Conservation (phyloP, 805 yeast genomes). For the Candida wancherniae region DNA sequence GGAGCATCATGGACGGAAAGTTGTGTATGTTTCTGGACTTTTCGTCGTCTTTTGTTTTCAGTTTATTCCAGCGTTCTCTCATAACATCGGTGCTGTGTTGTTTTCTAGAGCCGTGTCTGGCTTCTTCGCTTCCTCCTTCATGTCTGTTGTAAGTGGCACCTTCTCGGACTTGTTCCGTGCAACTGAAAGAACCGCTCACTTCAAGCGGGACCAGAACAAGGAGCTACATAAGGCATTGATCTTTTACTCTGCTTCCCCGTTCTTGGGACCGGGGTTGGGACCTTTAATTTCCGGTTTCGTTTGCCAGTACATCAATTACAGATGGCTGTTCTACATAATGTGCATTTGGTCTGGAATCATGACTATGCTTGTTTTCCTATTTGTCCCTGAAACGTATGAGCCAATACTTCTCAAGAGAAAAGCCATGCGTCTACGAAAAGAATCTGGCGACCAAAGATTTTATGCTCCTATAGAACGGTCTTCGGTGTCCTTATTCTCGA, state of each 20-base stretch:
- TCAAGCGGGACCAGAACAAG: slow-evolving; percentile 7
- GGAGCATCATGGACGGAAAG: slow-evolving; percentile 60
- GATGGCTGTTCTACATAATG: slow-evolving; percentile 26
- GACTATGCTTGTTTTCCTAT: slow-evolving; percentile 15
- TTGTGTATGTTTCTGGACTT: slow-evolving; percentile 36
- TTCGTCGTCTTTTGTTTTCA: slow-evolving; percentile 19
- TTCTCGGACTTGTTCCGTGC: slow-evolving; percentile 24
- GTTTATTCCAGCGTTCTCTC: slow-evolving; percentile 22
- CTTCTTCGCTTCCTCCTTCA: slow-evolving; percentile 25
- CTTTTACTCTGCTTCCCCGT: slow-evolving; percentile 26
- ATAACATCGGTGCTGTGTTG: slow-evolving; percentile 23
- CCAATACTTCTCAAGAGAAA: slow-evolving; percentile 22
- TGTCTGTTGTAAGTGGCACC: slow-evolving; percentile 29
- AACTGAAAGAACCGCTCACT: slow-evolving; percentile 8
- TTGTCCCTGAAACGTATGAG: slow-evolving; percentile 28
- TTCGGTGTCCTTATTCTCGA: slow-evolving; percentile 13
- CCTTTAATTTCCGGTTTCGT: slow-evolving; percentile 27
- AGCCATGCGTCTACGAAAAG: slow-evolving; percentile 23
- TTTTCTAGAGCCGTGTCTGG: slow-evolving; percentile 26
- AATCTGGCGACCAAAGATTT: slow-evolving; percentile 32
- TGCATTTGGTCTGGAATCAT: slow-evolving; percentile 22
- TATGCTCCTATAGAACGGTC: slow-evolving; percentile 40
- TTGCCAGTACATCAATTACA: slow-evolving; percentile 15
- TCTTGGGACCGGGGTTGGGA: slow-evolving; percentile 28
- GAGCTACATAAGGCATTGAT: slow-evolving; percentile 22